Conservation (phyloP, 257 asterid species). For the Cinchona pubescens region DNA sequence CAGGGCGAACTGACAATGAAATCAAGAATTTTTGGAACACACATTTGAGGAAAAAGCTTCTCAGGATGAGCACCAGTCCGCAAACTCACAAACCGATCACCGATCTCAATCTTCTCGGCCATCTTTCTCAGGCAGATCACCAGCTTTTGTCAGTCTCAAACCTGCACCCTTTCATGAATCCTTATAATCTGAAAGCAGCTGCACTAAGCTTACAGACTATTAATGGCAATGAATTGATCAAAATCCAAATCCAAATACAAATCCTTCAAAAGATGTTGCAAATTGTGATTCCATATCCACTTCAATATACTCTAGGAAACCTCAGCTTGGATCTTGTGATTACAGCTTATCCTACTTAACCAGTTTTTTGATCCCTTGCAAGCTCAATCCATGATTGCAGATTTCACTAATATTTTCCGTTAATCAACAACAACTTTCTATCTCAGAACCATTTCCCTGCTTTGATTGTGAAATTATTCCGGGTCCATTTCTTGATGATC, state of each 20-base stretch:
- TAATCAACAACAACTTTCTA: neutral
- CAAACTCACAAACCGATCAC: constrained; percentile 43
- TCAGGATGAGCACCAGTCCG: constrained; percentile 48
- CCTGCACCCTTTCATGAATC: constrained; percentile 18
- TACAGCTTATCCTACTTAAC: constrained; percentile 7
- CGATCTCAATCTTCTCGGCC: constrained; percentile 27
- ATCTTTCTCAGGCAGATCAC: constrained; percentile 24
- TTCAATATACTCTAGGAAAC: constrained; percentile 25
- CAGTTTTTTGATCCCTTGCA: constrained; percentile 15
- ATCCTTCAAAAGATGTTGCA: constrained; percentile 35
- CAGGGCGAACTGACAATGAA: constrained; percentile 65
- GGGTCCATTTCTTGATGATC: constrained; percentile 1
- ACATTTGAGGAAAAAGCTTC: constrained; percentile 49
- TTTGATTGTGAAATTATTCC: constrained; percentile 15
- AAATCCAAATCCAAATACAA: no score
- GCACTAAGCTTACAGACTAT: constrained; percentile 26
- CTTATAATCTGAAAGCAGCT: constrained; percentile 21
- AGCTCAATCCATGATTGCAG: constrained; percentile 6
- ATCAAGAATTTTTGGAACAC: constrained; percentile 71
- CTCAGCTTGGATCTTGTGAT: constrained; percentile 13
- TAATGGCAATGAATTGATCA: constrained; percentile 28
- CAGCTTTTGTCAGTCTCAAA: constrained; percentile 10
- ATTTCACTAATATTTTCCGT: constrained; percentile 1
- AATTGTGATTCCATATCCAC: constrained; percentile 30
- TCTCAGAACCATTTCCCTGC: constrained; percentile 15